Evolutionary conservation across 352 stramenopile genomes (phyloP).

Genomic region (Phytopythium vexans): DNA sequence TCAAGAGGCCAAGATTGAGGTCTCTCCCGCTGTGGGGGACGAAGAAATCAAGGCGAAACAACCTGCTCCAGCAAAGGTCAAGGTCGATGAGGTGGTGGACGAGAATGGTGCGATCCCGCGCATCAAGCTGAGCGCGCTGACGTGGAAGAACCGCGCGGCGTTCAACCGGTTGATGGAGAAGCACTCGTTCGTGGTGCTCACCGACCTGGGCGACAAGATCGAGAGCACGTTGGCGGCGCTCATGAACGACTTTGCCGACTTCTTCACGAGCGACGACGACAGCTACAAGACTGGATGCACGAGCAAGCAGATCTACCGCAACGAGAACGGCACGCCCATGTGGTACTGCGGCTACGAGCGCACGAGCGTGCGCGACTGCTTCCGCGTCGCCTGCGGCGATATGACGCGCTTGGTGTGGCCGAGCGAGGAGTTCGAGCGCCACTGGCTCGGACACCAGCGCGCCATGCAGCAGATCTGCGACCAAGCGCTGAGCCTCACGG

Average conservation of each 20-base stretch:
- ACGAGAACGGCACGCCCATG: constrained; percentile 55
- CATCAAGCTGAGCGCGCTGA: constrained; percentile 37
- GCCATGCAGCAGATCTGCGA: constrained; percentile 52
- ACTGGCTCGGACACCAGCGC: constrained; percentile 39
- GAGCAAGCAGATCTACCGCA: constrained; percentile 54
- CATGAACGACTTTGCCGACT: constrained; percentile 34
- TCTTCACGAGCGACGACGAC: constrained; percentile 40
- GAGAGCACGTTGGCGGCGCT: constrained; percentile 34
- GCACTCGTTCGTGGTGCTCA: constrained; percentile 62
- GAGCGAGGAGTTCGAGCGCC: constrained; percentile 29
- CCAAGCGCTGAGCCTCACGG: constrained; percentile 41
- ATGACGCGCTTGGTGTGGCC: constrained; percentile 49
- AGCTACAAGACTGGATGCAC: constrained; percentile 39
- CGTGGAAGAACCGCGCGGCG: constrained; percentile 40
- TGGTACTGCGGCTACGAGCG: constrained; percentile 65
- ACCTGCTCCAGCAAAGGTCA: background rate
- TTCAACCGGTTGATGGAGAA: constrained; percentile 54
- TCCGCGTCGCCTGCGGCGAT: constrained; percentile 49
- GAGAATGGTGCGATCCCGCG: constrained; percentile 23
- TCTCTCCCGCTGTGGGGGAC: too few relatives aligned
- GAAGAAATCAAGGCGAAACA: background rate
- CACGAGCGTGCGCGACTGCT: constrained; percentile 56
- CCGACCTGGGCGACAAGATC: constrained; percentile 38
- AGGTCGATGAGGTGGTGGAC: background rate
- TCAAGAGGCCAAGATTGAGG: too few relatives aligned